Base-by-base conservation (phyloP, 192 early-diverging fungal species). In the Coemansia sp. region DNA sequence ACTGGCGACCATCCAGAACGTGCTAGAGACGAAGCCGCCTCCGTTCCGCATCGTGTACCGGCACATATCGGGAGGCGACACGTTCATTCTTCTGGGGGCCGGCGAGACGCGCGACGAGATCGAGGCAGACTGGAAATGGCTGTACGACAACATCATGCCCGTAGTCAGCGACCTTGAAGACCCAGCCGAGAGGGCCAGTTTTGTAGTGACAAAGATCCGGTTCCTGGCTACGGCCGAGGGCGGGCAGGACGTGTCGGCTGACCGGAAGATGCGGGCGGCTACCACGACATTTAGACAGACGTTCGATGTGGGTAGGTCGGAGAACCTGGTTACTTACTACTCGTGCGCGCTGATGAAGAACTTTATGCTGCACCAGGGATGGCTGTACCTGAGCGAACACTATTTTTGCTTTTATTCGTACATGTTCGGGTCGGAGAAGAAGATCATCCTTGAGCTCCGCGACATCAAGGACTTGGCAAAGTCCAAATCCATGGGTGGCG, bases 341-440 rank as follows among this genome's bases (percentile, higher is more conserved):
- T 93, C 95, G 11, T 95, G 94, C 65, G 89, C 93, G 3, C 94
- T 94, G 64, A 87, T 93, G 50, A 84, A 85, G 25, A 86, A 84
- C 52, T 76, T 86, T 65, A 86, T 95, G 69, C 84, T 90, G 50
- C 91, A 90, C 72, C 97, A 99, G 78, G 97, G 97, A 0, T 99
- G 97, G 97, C 79, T 99, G 76, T 99, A 99, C 68, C 86, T 99
- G 42, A 94, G 92, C 55, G 88, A 94, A 69, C 92, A 95, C 64
- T 91, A 94, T 72, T 71, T 96, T 25, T 93, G 92, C 84, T 99
- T 98, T 70, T 94, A 99, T 78, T 94, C 95, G 20, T 95, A 94
- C 62, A 81, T 98, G 41, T 86, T 99, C 38, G 95, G 94, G 2
- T 85, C 88, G 5, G 97, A 99, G 72, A 97, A 95, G 37, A 95